Percentiles rank a stretch among this genome's conserved stretches.
Evolutionary conservation across 2,329 filamentous ascomycete genomes (phyloP).

Genomic region (Cytospora paraplurivora): DNA sequence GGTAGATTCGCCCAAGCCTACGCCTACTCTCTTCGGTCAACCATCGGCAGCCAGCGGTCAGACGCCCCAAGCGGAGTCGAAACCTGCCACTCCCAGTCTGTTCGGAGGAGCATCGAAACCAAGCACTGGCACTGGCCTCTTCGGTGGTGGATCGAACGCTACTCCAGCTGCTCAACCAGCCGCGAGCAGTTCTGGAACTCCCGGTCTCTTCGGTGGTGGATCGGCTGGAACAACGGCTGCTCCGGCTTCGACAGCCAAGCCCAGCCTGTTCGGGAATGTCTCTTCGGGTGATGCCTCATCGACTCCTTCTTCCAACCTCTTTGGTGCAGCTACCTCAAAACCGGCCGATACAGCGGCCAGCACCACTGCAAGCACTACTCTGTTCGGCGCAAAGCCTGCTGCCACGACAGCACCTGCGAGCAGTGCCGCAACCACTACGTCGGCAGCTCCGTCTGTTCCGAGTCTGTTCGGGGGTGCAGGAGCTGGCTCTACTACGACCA

Average conservation of each 20-base stretch:
- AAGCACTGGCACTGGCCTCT: constrained; percentile 10
- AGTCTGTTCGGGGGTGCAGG: constrained; percentile 19
- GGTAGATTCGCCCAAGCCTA: constrained; percentile 35
- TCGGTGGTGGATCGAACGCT: constrained; percentile 10
- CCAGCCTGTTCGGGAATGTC: constrained; percentile 23
- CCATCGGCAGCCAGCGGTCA: constrained; percentile 20
- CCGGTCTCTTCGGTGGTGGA: constrained; percentile 17
- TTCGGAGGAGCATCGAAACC: constrained; percentile 26
- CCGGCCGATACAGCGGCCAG: constrained; percentile 35
- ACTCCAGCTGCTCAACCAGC: constrained; percentile 27
- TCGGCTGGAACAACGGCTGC: constrained; percentile 27
- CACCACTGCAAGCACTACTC: constrained; percentile 5
- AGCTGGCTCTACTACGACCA: constrained; percentile 19
- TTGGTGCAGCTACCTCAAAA: constrained; percentile 32
- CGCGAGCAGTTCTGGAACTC: constrained; percentile 16
- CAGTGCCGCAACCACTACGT: constrained; percentile 21
- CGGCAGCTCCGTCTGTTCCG: constrained; percentile 28
- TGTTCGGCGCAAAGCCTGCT: constrained; percentile 48
- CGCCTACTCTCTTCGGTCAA: constrained; percentile 26
- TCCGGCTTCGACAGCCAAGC: constrained; percentile 28
- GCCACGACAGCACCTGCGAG: constrained; percentile 39
- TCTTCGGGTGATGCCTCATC: constrained; percentile 13
- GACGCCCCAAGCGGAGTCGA: constrained; percentile 11
- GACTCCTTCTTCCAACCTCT: constrained; percentile 17
- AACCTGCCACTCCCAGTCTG: constrained; percentile 8